phyloP scores from a whole-genome alignment of 805 yeast genomes.

The Kodamaea leandrae region DNA sequence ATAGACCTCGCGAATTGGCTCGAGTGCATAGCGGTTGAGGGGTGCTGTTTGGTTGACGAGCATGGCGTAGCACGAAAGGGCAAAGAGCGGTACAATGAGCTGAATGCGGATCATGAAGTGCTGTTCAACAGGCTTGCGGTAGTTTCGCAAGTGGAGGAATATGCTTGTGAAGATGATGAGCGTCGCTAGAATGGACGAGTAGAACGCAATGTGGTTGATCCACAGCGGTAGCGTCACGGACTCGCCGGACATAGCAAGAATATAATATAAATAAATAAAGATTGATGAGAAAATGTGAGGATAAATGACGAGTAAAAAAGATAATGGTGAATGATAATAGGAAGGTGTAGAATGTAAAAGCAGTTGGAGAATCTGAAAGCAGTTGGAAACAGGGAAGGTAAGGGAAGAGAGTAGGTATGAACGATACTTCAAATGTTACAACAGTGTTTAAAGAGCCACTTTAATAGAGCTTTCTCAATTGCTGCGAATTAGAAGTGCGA shows the following conservation, averaged over 20 bases:
- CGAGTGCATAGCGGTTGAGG: conserved; percentile 47
- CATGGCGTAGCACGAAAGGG: conserved; percentile 63
- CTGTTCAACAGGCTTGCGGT: conserved; percentile 87
- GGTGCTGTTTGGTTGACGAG: conserved; percentile 44
- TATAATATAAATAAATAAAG: neutral
- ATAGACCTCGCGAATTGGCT: conserved; percentile 82
- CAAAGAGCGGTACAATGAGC: conserved; percentile 77
- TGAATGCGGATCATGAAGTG: conserved; percentile 79
- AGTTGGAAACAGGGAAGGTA: no score
- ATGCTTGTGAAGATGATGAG: conserved; percentile 25
- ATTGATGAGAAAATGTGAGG: neutral
- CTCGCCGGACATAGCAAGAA: neutral
- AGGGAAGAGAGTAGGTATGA: no score
- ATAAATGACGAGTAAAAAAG: no score
- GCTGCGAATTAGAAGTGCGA: no score
- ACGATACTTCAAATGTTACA: no score
- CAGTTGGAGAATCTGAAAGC: no score
- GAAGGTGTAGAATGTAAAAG: no score
- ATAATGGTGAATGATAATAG: no score
- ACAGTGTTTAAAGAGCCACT: no score
- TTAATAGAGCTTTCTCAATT: no score
- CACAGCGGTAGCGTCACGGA: conserved; percentile 19
- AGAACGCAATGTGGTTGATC: conserved; percentile 19
- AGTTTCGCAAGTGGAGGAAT: conserved; percentile 49
- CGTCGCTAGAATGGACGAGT: conserved; percentile 22